Conservation (phyloP, 805 yeast species). For the Teunomyces aglyptinius region DNA sequence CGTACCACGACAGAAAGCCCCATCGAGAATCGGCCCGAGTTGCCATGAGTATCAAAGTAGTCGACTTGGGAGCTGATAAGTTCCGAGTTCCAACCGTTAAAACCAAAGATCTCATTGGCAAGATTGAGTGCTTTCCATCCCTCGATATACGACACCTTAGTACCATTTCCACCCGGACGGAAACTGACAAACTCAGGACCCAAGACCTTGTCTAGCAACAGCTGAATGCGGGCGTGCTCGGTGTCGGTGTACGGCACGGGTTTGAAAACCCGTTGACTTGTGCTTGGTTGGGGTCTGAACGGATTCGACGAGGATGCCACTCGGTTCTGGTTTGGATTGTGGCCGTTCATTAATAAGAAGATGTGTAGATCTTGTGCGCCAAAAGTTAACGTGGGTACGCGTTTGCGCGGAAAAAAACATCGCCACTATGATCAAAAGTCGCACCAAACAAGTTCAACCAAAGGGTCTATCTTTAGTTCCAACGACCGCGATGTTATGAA, state of each 20-base stretch:
- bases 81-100: slow-evolving; percentile 81
- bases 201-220: slow-evolving; percentile 37
- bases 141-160: slow-evolving; percentile 68
- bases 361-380: not conserved
- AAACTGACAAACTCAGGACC: slow-evolving; percentile 80
- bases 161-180: slow-evolving; percentile 73
- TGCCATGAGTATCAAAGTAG: slow-evolving; percentile 62
- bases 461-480: too few relatives aligned
- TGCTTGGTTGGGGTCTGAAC: slow-evolving; percentile 7
- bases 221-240: slow-evolving; percentile 36
- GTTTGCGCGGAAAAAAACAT: slow-evolving; percentile 1
- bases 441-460: not conserved
- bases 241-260: slow-evolving; percentile 30
- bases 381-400: not conserved
- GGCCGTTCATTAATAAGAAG: not conserved
- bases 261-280: slow-evolving; percentile 11
- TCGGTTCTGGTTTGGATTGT: slow-evolving; percentile 1
- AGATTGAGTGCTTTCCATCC: slow-evolving; percentile 82
- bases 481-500: not conserved
- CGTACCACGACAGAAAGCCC: slow-evolving; percentile 73
- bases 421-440: not conserved
- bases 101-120: slow-evolving; percentile 81
- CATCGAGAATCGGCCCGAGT: slow-evolving; percentile 50
- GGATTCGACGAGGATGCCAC: not conserved
- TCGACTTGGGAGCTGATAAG: slow-evolving; percentile 65